phyloP scores from a whole-genome alignment of 768 basidiomycete genomes.

The Mycena filopes region DNA sequence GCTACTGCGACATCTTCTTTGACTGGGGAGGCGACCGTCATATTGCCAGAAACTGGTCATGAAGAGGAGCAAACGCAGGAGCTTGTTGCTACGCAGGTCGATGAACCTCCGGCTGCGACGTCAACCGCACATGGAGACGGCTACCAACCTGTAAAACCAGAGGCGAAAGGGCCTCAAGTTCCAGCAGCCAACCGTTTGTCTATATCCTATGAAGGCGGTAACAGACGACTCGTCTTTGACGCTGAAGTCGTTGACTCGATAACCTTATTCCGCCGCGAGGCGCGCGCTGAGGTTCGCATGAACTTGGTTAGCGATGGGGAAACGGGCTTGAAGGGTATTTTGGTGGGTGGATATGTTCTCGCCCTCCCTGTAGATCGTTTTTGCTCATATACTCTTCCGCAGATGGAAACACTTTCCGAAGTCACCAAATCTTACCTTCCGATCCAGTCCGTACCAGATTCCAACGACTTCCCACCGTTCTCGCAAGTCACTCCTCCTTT shows the following conservation, averaged over 20 bases:
- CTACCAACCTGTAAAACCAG: constrained; percentile 45
- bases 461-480: constrained; percentile 75
- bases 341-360: constrained; percentile 70
- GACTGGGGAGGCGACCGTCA: constrained; percentile 42
- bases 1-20: constrained; percentile 9
- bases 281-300: constrained; percentile 85
- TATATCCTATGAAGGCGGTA: constrained; percentile 93
- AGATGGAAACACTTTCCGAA: constrained; percentile 67
- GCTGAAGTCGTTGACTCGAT: constrained; percentile 87
- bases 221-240: constrained; percentile 87
- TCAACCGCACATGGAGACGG: constrained; percentile 61
- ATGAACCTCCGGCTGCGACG: constrained; percentile 62
- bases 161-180: constrained; percentile 52
- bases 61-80: constrained; percentile 30
- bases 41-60: constrained; percentile 20
- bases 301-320: constrained; percentile 66
- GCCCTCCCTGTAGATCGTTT: constrained; percentile 7
- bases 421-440: constrained; percentile 69
- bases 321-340: constrained; percentile 74
- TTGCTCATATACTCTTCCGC: constrained; percentile 30
- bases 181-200: constrained; percentile 91
- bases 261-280: constrained; percentile 83
- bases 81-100: constrained; percentile 28
- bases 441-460: constrained; percentile 58
- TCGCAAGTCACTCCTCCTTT: constrained; percentile 62